phyloP scores from a whole-genome alignment of 2,329 filamentous ascomycete species.

The Hypoxylon sp. region DNA sequence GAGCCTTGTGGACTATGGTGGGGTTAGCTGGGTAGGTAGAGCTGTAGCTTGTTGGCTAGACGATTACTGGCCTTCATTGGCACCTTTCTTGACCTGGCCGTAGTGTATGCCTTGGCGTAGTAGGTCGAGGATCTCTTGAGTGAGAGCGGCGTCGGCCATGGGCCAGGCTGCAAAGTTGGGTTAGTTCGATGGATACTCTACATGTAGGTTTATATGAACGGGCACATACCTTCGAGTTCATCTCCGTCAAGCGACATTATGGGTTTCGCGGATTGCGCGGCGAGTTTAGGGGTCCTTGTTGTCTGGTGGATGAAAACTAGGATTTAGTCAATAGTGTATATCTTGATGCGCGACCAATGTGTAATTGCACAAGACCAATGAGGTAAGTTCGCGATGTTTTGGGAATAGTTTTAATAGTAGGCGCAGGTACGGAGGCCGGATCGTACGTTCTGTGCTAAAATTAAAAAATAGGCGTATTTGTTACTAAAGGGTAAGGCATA shows the following conservation, averaged over 20 bases:
- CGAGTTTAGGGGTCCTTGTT: background rate
- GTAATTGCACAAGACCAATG: background rate
- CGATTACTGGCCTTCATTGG: background rate
- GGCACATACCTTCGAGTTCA: background rate
- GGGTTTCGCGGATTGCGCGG: background rate
- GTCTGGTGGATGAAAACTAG: background rate
- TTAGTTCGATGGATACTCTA: background rate
- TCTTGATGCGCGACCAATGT: background rate
- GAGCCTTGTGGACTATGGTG: background rate
- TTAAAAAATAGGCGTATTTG: no score
- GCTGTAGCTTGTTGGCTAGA: background rate
- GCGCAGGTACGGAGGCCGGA: no score
- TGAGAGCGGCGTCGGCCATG: background rate
- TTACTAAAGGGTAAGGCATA: no score
- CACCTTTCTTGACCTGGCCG: background rate
- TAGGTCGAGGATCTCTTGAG: constrained; percentile 1
- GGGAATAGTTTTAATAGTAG: background rate
- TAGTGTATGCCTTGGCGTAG: background rate
- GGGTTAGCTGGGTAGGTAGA: background rate
- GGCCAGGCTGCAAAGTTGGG: background rate
- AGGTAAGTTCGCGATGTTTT: background rate
- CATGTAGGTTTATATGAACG: constrained; percentile 7
- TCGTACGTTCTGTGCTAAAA: no score
- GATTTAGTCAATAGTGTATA: background rate
- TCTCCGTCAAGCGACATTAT: background rate